Conservation (phyloP, 495 filamentous ascomycete species). For the Venustampulla echinocandica region DNA sequence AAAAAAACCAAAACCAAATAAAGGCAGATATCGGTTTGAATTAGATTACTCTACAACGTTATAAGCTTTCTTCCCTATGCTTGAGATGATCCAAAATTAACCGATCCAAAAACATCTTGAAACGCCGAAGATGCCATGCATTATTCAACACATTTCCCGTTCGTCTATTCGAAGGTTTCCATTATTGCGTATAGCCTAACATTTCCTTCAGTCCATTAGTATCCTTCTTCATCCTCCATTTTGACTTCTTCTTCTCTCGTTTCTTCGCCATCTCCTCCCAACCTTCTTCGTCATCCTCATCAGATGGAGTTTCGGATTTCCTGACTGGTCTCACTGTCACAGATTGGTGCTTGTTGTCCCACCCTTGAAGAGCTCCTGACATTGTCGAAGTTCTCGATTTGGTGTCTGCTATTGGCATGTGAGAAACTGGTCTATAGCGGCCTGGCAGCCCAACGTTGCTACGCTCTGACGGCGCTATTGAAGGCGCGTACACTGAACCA, state of each 20-base stretch:
- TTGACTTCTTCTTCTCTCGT: slow-evolving; percentile 66
- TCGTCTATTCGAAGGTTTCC: not conserved
- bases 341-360: slow-evolving; percentile 35
- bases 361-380: slow-evolving; percentile 41
- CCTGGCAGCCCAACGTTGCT: slow-evolving; percentile 85
- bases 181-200: slow-evolving; percentile 10
- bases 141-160: not conserved
- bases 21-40: slow-evolving; percentile 8
- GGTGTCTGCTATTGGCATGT: slow-evolving; percentile 32
- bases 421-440: slow-evolving; percentile 87
- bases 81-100: slow-evolving; percentile 5
- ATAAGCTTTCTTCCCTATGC: not conserved
- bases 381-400: slow-evolving; percentile 39
- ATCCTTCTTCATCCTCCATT: slow-evolving; percentile 61
- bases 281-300: slow-evolving; percentile 72
- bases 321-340: slow-evolving; percentile 20
- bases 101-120: slow-evolving; percentile 9
- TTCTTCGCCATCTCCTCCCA: slow-evolving; percentile 85
- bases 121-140: slow-evolving; percentile 17
- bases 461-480: slow-evolving; percentile 87
- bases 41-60: slow-evolving; percentile 21
- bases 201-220: slow-evolving; percentile 21
- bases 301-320: slow-evolving; percentile 40
- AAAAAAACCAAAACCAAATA: not conserved
- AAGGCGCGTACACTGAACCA: slow-evolving; percentile 41